These are phyloP conservation scores for Aspergillus nidulans DNA, from an alignment of 495 filamentous ascomycete genomes.

Conservation along the genomic window DNA sequence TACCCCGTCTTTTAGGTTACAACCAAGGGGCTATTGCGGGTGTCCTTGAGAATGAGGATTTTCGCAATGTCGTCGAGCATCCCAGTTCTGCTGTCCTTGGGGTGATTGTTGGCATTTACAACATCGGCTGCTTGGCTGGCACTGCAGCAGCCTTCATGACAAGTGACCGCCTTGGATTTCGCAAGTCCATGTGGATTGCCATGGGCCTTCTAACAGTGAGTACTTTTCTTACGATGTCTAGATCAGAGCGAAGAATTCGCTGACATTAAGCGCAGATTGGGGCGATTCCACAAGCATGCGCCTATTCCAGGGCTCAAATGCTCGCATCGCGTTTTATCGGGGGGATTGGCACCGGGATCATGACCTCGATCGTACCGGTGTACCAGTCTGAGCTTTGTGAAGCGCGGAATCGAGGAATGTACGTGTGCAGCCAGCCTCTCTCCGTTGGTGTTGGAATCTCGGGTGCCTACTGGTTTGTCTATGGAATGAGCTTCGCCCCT, in stretches of 20 bases:
- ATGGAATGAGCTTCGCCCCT: conserved; percentile 37
- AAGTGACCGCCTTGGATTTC: conserved; percentile 45
- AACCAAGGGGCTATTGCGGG: conserved; percentile 54
- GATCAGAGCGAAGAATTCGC: background rate
- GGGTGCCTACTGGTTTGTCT: conserved; percentile 45
- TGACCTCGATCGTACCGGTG: conserved; percentile 22
- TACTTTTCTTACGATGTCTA: background rate
- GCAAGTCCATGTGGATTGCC: conserved; percentile 37
- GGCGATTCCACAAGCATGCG: conserved; percentile 38
- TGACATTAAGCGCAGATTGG: conserved; percentile 31
- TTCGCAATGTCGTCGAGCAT: conserved; percentile 37
- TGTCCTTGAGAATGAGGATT: conserved; percentile 45
- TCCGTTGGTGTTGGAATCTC: conserved; percentile 35
- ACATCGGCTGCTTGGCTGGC: conserved; percentile 44
- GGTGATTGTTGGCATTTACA: conserved; percentile 48
- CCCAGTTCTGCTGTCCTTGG: conserved; percentile 39
- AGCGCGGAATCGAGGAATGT: conserved; percentile 37
- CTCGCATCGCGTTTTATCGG: conserved; percentile 47
- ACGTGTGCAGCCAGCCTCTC: conserved; percentile 42
- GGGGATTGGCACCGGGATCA: conserved; percentile 22
- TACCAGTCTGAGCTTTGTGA: conserved; percentile 47
- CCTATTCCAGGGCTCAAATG: conserved; percentile 38
- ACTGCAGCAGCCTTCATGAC: conserved; percentile 38
- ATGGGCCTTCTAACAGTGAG: conserved; percentile 34
- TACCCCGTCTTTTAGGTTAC: conserved; percentile 32